Base-by-base conservation (phyloP, 352 stramenopile species). In the Nothophytophthora sp. region DNA sequence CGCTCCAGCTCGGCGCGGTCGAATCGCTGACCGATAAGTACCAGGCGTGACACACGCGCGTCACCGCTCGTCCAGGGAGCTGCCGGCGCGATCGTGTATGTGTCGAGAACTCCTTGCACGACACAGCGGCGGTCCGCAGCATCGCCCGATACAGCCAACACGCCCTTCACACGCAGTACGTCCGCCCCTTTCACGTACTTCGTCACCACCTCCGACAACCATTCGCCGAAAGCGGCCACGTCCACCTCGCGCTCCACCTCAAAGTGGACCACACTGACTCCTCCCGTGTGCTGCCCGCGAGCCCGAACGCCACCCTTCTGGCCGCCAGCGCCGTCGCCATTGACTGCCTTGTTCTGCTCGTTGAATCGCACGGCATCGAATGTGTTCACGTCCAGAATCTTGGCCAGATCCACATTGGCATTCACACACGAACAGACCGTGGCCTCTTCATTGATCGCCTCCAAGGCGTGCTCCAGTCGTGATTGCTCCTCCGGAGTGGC, bases 331-430 rank as follows among this genome's bases (percentile, higher is more conserved):
- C 39, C 52, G 18, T 55, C 46, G 18, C 30, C 27, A 4, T 37
- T 54, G 29, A 32, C 52, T 20, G 51, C 33, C 24, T 49, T 60
- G 36, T 48, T 60, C n/a, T 71, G 49, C 27, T 50, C 33, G 11
- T 61, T 64, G n/a, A 88, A 90, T 8, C 70, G 68, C 30, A 86
- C 67, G 0, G 74, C 76, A 35, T 92, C 78, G 44, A 92, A 92
- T 28, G 81, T 88, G 34, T 86, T 67, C 15, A 92, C 74, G 35
- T 85, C 56, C 25, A 92, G 53, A 23, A 92, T 86, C 41, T 76
- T 50, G 6, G 41, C 36, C 20, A 92, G 27, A 32, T 76, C 65
- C 0, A 92, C 51, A 10, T 80, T 32, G 8, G 81, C 78, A 20
- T 89, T 68, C 27, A 76, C 57, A 40, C 76, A 85, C 47, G 63